Percentiles rank a stretch among this genome's conserved stretches.
These are phyloP conservation scores for Delonix regia DNA, from an alignment of 306 rosid species.

Conservation along the genomic window DNA sequence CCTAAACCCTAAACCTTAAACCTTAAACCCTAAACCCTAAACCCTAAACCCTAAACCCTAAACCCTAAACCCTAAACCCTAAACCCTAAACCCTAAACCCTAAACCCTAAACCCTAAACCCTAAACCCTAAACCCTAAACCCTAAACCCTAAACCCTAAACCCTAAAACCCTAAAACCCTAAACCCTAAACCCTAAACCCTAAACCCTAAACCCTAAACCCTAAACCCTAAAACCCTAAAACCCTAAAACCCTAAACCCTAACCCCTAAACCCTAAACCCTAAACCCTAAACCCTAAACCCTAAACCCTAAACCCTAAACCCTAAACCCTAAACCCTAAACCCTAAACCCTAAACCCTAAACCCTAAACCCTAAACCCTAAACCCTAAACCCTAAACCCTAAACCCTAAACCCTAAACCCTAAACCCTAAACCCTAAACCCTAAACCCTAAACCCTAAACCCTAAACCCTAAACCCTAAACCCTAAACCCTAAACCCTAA, in stretches of 20 bases:
- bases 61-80: no score
- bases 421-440: slow-evolving; percentile 11
- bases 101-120: neutral
- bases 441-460: slow-evolving; percentile 2
- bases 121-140: neutral
- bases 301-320: neutral
- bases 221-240: neutral
- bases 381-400: neutral
- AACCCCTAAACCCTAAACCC: neutral
- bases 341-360: neutral
- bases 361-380: neutral
- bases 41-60: no score
- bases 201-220: slow-evolving; percentile 22
- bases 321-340: neutral
- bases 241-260: neutral
- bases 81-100: neutral
- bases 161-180: slow-evolving; percentile 23
- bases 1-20: no score
- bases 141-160: slow-evolving; percentile 8
- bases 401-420: slow-evolving; percentile 11
- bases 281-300: slow-evolving; percentile 16
- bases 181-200: slow-evolving; percentile 22
- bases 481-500: slow-evolving; percentile 15
- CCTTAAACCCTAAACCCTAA: no score
- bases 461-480: slow-evolving; percentile 29